These are phyloP conservation scores for Entrophospora sp. DNA, from an alignment of 192 early-diverging fungal genomes.

Conservation along the genomic window DNA sequence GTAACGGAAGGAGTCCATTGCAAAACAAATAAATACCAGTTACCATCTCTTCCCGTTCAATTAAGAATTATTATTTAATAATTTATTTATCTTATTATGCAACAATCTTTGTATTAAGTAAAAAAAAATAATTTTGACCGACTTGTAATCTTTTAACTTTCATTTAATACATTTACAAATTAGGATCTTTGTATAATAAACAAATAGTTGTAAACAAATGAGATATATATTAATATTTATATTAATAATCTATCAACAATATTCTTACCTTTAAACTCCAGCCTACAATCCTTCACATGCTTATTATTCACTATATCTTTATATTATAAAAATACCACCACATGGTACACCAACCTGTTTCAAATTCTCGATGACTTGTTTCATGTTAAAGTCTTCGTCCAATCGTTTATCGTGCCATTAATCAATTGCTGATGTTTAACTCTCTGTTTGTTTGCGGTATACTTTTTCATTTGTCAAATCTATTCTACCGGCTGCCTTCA, in stretches of 20 bases:
- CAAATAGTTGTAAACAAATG: too few relatives aligned
- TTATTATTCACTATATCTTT: conserved; percentile 38
- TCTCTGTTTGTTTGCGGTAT: conserved; percentile 35
- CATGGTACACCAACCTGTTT: conserved; percentile 35
- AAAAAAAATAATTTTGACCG: too few relatives aligned
- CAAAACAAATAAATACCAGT: too few relatives aligned
- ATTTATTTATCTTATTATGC: too few relatives aligned
- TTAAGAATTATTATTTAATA: too few relatives aligned
- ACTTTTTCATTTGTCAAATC: conserved; percentile 36
- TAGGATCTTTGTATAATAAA: too few relatives aligned
- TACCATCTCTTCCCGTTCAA: too few relatives aligned
- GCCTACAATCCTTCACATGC: conserved; percentile 34
- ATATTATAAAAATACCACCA: conserved; percentile 39
- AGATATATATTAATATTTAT: too few relatives aligned
- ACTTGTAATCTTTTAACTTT: too few relatives aligned
- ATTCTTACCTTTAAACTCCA: conserved; percentile 33
- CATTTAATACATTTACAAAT: too few relatives aligned
- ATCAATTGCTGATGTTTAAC: conserved; percentile 31
- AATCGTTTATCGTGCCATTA: conserved; percentile 34
- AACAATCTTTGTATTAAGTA: too few relatives aligned
- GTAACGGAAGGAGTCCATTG: too few relatives aligned
- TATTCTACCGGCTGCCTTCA: conserved; percentile 31
- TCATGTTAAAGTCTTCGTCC: conserved; percentile 27
- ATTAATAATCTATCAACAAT: background rate
- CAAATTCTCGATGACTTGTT: conserved; percentile 28